Evolutionary conservation across 148 eudicot species (phyloP), one percentile per base, ranked within the genome.

Genomic region (Linanthus parryae): DNA sequence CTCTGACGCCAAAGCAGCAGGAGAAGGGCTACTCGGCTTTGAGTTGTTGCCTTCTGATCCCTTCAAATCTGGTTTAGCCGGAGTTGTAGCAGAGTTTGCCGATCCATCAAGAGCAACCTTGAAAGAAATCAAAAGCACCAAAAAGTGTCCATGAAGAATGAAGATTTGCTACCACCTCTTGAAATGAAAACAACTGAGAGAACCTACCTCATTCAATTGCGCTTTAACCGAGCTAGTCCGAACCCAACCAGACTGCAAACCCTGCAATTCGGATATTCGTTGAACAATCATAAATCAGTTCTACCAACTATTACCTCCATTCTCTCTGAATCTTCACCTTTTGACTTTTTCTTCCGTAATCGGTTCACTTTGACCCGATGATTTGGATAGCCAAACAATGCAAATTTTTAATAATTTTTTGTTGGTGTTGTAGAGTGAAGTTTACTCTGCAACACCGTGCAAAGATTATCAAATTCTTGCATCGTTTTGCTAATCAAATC

Each of bases 21-120:
- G 23, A 37, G 74, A 57, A 57, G 79, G 26, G 30, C 64, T 61
- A 25, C 33, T 51, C 18, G 67, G 38, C 62, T 70, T 75, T 33
- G 57, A 75, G 34, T 61, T 66, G 41, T 74, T 61, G 17, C 45
- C 29, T 59, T 68, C 82, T 34, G 58, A 8, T 24, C 49, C 51
- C 35, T 52, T 54, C 57, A 22, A 15, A 25, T 36, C 79, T n/a
- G 79, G 45, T 35, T 80, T 66, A 27, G 65, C 50, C 48, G 61
- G 52, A 45, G 43, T 40, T 30, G 78, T 42, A 47, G 74, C 66
- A 54, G 62, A 43, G 38, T 79, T 69, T 44, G 77, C 56, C 24
- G 79, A 64, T 61, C 69, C 77, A 62, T 52, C 79, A 40, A 74
- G 57, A 62, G 74, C 61, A 68, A 77, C 84, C 95, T 87, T 62